Evolutionary conservation across 2,329 filamentous ascomycete species (phyloP), one percentile per base, ranked within the genome.

Genomic region (Claviceps quebecensis): DNA sequence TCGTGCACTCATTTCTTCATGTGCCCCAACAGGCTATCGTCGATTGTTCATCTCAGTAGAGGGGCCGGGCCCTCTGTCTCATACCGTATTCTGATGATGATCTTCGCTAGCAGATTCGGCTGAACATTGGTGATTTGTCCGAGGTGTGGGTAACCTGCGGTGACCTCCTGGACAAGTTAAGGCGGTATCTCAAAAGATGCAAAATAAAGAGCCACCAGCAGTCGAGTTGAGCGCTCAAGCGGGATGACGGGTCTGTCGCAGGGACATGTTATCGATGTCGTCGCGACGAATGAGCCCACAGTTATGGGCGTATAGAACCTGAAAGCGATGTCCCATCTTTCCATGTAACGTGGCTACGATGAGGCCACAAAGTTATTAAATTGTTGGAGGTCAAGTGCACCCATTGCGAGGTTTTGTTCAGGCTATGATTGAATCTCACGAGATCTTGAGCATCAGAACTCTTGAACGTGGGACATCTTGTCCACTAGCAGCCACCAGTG

Each of bases 41-140:
- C 86, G 6, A 85, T 90, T 58, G 84, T 91, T 4, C 86, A 93
- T 60, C 74, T 94, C 23, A 87, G 84, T 51, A 86, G 86, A 56
- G 95, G n/a, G n/a, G n/a, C n/a, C n/a, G 87, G 80, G 83, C 72
- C 50, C 71, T 83, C 19, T 78, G 78, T 61, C 78, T 77, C 50
- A 72, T 83, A 46, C 69, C 72, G 1, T 74, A 75, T 54, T 76
- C 80, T 58, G 81, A 82, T 60, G 81, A 81, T 55, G 79, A 79
- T 59, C 73, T 84, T 57, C 84, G 83, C 56, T 86, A 88, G 67
- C 82, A 80, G 58, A 84, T 95, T 50, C 79, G 84, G 1, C 76
- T 95, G 14, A 89, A 88, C 55, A 87, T 86, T 52, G 86, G 84
- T 16, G 84, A 80, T 40, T 71, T 91, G 7, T 80, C 79, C 41